Conservation (phyloP, 805 yeast species). For the Jamesozyma piceae region DNA sequence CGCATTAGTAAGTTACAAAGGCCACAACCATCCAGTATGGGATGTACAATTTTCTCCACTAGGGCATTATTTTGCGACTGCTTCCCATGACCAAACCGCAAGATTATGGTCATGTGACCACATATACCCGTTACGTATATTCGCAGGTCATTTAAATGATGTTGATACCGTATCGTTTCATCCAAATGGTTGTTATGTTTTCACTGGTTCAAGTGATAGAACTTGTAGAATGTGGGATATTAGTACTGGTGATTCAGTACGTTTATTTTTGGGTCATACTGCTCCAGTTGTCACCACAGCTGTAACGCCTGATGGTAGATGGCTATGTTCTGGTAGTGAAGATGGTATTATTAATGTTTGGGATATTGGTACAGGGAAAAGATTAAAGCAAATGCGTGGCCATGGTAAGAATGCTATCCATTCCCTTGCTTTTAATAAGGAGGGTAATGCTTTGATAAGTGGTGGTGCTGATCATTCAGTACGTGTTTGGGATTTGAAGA, state of each 20-base stretch:
- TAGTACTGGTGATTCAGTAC: conserved; percentile 74
- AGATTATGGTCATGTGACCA: conserved; percentile 97
- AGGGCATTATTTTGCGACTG: conserved; percentile 97
- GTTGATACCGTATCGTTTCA: conserved; percentile 93
- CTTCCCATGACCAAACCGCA: conserved; percentile 95
- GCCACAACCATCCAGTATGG: conserved; percentile 96
- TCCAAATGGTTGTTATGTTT: conserved; percentile 88
- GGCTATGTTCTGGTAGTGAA: conserved; percentile 93
- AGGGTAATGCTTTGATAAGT: conserved; percentile 81
- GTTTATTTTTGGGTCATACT: conserved; percentile 87
- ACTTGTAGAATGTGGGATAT: conserved; percentile 98
- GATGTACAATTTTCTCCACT: conserved; percentile 89
- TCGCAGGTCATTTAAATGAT: conserved; percentile 95
- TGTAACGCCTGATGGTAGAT: conserved; percentile 93
- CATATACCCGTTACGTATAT: conserved; percentile 87
- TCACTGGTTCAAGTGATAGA: conserved; percentile 93
- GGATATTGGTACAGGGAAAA: conserved; percentile 89
- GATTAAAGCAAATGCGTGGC: conserved; percentile 86
- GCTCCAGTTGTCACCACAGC: conserved; percentile 81
- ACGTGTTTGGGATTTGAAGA: conserved; percentile 91
- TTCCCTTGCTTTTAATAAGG: conserved; percentile 74
- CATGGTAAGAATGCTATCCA: conserved; percentile 84
- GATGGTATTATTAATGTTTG: conserved; percentile 82
- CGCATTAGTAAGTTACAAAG: conserved; percentile 85
- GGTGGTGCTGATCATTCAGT: conserved; percentile 90